phyloP scores from a whole-genome alignment of 139 green algal genomes.

The Coelastrella sp. region DNA sequence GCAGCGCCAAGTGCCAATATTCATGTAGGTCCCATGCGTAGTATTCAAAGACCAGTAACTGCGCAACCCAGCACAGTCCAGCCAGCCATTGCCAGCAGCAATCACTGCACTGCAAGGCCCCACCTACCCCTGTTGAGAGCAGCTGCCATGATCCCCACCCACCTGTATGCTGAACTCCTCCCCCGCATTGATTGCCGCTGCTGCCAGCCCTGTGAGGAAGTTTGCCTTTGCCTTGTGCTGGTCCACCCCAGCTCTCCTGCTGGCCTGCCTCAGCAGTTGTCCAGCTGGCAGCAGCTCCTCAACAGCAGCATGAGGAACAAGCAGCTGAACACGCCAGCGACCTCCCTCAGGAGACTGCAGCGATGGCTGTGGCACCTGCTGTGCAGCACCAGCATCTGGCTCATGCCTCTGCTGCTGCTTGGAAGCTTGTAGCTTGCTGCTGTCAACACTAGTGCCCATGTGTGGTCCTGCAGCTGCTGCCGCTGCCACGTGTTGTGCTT shows the following conservation, averaged over 20 bases:
- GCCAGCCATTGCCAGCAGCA: background rate
- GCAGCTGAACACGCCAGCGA: constrained; percentile 40
- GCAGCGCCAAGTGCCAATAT: no score
- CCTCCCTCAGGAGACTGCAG: constrained; percentile 18
- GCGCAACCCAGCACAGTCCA: no score
- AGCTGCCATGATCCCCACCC: background rate
- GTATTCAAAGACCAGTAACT: no score
- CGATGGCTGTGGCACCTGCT: background rate
- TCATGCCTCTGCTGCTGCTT: constrained; percentile 14
- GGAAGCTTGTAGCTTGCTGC: background rate
- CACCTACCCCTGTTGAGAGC: no score
- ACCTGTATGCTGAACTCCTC: constrained; percentile 44
- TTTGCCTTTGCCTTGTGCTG: constrained; percentile 80
- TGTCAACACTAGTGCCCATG: background rate
- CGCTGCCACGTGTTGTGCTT: constrained; percentile 2
- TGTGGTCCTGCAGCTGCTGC: background rate
- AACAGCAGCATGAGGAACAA: constrained; percentile 54
- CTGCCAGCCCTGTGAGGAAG: constrained; percentile 79
- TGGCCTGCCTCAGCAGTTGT: constrained; percentile 76
- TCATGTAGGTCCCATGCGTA: no score
- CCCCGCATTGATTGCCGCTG: constrained; percentile 31
- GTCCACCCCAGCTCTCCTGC: constrained; percentile 59
- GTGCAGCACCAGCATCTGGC: background rate
- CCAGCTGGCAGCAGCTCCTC: constrained; percentile 91
- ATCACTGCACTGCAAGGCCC: background rate